Evolutionary conservation across 352 stramenopile species (phyloP).

Genomic region (Globisporangium acanthophoron): DNA sequence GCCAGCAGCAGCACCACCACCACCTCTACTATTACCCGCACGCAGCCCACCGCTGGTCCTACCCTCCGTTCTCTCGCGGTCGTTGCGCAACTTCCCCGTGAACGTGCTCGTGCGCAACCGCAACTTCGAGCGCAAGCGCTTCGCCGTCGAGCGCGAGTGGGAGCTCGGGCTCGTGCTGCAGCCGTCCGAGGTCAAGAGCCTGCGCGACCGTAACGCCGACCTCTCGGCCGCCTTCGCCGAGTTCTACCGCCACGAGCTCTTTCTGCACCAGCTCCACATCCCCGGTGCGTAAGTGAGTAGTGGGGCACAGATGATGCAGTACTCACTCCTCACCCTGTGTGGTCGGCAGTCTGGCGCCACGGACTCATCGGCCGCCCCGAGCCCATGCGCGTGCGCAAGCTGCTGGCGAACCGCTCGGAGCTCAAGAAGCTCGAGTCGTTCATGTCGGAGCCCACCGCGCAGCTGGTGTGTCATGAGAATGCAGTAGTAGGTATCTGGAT

Average conservation of each 20-base stretch:
- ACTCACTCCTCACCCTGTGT: background rate
- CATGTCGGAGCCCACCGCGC: constrained; percentile 47
- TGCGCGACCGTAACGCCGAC: constrained; percentile 59
- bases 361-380: constrained; percentile 72
- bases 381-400: constrained; percentile 59
- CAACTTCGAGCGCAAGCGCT: constrained; percentile 49
- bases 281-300: constrained; percentile 24
- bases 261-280: constrained; percentile 73
- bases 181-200: constrained; percentile 74
- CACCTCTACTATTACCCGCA: too few species aligned
- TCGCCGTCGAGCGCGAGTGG: constrained; percentile 71
- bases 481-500: too few species aligned
- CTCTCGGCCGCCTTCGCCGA: constrained; percentile 69
- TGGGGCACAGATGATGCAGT: background rate
- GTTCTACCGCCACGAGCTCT: constrained; percentile 72
- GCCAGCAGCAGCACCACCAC: too few species aligned
- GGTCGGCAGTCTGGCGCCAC: constrained; percentile 53
- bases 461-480: constrained; percentile 36
- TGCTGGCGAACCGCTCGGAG: constrained; percentile 68
- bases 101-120: constrained; percentile 63
- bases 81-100: constrained; percentile 53
- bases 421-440: constrained; percentile 77
- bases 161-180: constrained; percentile 65
- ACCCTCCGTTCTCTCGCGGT: constrained; percentile 8
- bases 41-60: too few species aligned